A percentile compares a stretch with the other conserved stretches of the same genome.
These are phyloP conservation scores for Ogataea sp. DNA, from an alignment of 805 yeast species.

Conservation along the genomic window DNA sequence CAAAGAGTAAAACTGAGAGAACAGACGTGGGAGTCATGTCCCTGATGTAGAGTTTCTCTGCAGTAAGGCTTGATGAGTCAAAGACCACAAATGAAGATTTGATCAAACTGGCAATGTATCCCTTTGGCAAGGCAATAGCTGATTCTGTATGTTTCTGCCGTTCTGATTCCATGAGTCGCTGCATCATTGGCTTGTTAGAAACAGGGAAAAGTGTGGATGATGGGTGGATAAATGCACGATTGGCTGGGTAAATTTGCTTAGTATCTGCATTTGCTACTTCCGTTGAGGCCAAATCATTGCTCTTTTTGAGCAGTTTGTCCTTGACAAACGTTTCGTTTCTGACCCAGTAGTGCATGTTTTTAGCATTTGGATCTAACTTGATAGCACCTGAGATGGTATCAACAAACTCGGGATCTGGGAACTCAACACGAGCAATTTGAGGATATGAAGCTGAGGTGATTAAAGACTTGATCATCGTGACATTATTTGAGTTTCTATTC, in stretches of 20 bases:
- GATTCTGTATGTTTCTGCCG: too few species aligned
- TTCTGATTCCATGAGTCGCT: too few species aligned
- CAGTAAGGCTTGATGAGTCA: conserved; percentile 45
- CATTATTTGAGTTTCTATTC: conserved; percentile 45
- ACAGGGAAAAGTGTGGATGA: conserved; percentile 62
- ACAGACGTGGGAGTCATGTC: conserved; percentile 77
- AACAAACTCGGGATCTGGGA: conserved; percentile 72
- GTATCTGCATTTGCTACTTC: conserved; percentile 1
- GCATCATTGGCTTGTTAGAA: too few species aligned
- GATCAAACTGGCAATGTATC: conserved; percentile 14
- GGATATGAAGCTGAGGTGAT: conserved; percentile 82
- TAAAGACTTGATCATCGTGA: conserved; percentile 51
- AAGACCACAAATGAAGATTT: conserved; percentile 56
- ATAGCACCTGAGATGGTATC: conserved; percentile 71
- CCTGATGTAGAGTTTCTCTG: conserved; percentile 60
- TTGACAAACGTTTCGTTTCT: conserved; percentile 47
- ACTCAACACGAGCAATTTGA: conserved; percentile 68
- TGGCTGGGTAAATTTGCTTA: conserved; percentile 38
- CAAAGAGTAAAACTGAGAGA: conserved; percentile 69
- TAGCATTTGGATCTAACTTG: conserved; percentile 79
- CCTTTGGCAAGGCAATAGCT: conserved; percentile 23
- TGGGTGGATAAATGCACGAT: conserved; percentile 81
- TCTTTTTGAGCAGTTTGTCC: conserved; percentile 3
- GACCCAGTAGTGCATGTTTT: conserved; percentile 63
- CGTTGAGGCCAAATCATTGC: too few species aligned